Percentiles rank a stretch among this genome's conserved stretches.
Evolutionary conservation across 116 monocot genomes (phyloP).

Genomic region (Posidonia oceanica): DNA sequence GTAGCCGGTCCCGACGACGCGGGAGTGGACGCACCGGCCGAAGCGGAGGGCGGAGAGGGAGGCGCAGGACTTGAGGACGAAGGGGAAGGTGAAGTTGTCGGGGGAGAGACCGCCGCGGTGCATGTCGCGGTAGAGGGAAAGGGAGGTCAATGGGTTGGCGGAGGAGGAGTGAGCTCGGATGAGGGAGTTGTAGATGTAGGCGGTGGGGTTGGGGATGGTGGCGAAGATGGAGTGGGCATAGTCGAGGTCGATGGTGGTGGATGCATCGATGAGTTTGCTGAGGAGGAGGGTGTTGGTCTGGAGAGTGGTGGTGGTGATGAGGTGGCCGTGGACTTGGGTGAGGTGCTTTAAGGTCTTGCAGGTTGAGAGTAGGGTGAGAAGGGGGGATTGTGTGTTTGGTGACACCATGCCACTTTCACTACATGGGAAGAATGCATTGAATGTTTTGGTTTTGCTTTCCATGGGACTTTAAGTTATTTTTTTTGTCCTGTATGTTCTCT

Average conservation of each 20-base stretch:
- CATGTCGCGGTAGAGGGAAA: slow-evolving; percentile 21
- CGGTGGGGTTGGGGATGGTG: slow-evolving; percentile 10
- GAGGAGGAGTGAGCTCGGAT: slow-evolving; percentile 14
- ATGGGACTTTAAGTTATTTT: too few species aligned
- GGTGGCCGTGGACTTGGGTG: slow-evolving; percentile 15
- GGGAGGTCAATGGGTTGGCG: slow-evolving; percentile 8
- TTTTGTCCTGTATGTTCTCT: too few species aligned
- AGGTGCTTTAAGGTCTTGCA: slow-evolving; percentile 6
- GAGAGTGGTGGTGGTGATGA: slow-evolving; percentile 6
- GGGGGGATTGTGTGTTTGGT: background rate
- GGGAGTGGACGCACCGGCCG: slow-evolving; percentile 29
- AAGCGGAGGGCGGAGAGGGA: background rate
- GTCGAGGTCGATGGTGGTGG: slow-evolving; percentile 6
- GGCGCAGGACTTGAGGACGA: slow-evolving; percentile 27
- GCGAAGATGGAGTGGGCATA: slow-evolving; percentile 24
- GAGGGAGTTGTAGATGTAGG: slow-evolving; percentile 29
- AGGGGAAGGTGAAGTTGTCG: slow-evolving; percentile 61
- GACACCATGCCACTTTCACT: background rate
- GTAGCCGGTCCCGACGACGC: slow-evolving; percentile 21
- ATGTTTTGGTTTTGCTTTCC: too few species aligned
- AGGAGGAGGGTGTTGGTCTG: slow-evolving; percentile 9
- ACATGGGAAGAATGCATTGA: too few species aligned
- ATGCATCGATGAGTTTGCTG: slow-evolving; percentile 16
- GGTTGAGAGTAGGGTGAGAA: slow-evolving; percentile 2
- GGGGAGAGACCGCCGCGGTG: slow-evolving; percentile 16